Base-by-base conservation (phyloP, 2,329 filamentous ascomycete species). In the Xenoacremonium recifei region DNA sequence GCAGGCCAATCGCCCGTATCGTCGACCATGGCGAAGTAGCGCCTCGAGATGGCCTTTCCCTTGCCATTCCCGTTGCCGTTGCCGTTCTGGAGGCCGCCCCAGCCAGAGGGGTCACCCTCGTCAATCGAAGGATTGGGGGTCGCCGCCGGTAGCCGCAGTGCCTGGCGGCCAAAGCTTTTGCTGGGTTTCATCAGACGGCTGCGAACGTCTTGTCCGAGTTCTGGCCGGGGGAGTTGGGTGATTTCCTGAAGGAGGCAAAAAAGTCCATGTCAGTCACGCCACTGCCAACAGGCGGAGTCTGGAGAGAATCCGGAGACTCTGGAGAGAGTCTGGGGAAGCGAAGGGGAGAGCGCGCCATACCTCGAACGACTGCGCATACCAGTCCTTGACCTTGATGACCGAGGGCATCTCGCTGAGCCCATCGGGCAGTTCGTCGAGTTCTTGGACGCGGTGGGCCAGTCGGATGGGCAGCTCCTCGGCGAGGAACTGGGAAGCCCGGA, bases 331-430 rank as follows among this genome's bases (percentile, higher is more conserved):
- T n/a, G 39, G 27, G 12, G 23, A 36, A 42, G 27, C n/a, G n/a
- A n/a, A n/a, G n/a, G n/a, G n/a, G n/a, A n/a, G n/a, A n/a, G n/a
- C n/a, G n/a, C 12, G 40, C 34, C 79, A 57, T 79, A 96, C 91
- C 82, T 99, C 93, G 62, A 99, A 99, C 38, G 93, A 99, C 72
- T 99, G 93, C 51, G 92, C 93, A 67, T 99, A 99, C 93, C 93
- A 99, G 62, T 97, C 91, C 65, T 91, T 87, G 54, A 99, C 93
- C 61, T 85, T 89, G 65, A 85, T 84, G 54, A 99, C 96, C 10
- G 93, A 97, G 29, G 91, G 89, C 93, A 99, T 97, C 55, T 97
- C 91, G 65, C 89, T 96, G 48, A 99, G 80, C 42, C 93, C 93
- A 77, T 99, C 93, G 25, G 93, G 93, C 3, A 99, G 76, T 60